These are phyloP conservation scores for Neurospora sp. DNA, from an alignment of 495 filamentous ascomycete species.

Conservation along the genomic window DNA sequence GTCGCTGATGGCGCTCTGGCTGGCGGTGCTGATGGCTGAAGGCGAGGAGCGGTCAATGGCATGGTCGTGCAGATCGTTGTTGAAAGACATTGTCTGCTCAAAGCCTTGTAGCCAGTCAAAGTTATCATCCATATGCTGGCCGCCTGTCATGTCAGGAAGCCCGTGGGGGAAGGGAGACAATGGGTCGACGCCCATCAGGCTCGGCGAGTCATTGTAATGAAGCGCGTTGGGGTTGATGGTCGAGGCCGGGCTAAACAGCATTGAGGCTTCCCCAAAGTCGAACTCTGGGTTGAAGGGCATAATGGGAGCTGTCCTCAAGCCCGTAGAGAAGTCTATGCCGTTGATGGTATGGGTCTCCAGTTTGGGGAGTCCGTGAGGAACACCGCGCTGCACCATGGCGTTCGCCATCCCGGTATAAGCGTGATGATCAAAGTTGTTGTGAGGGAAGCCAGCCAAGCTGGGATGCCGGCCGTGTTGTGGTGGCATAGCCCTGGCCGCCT, in stretches of 20 bases:
- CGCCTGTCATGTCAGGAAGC: conserved; percentile 46
- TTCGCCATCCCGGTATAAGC: conserved; percentile 61
- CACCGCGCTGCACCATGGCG: conserved; percentile 51
- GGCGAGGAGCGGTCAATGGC: conserved; percentile 89
- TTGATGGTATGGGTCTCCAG: conserved; percentile 63
- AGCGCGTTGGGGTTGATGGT: conserved; percentile 96
- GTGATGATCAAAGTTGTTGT: conserved; percentile 37
- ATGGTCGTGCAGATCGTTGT: conserved; percentile 55
- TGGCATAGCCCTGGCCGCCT: conserved; percentile 44
- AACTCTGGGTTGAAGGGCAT: conserved; percentile 61
- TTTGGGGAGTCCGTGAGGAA: conserved; percentile 59
- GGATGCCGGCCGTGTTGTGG: conserved; percentile 51
- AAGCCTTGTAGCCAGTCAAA: conserved; percentile 85
- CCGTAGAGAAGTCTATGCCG: conserved; percentile 47
- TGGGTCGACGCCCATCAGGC: conserved; percentile 58
- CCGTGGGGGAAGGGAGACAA: conserved; percentile 64
- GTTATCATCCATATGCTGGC: conserved; percentile 57
- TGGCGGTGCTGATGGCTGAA: conserved; percentile 85
- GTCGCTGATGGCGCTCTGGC: conserved; percentile 86
- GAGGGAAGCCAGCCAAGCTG: conserved; percentile 55
- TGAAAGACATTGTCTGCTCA: conserved; percentile 64
- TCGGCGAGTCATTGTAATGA: conserved; percentile 80
- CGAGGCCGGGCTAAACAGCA: conserved; percentile 54
- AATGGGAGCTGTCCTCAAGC: conserved; percentile 72
- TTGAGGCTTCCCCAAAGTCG: conserved; percentile 52